Evolutionary conservation across 2,329 filamentous ascomycete species (phyloP).

Genomic region (Colletotrichum brevisporum): DNA sequence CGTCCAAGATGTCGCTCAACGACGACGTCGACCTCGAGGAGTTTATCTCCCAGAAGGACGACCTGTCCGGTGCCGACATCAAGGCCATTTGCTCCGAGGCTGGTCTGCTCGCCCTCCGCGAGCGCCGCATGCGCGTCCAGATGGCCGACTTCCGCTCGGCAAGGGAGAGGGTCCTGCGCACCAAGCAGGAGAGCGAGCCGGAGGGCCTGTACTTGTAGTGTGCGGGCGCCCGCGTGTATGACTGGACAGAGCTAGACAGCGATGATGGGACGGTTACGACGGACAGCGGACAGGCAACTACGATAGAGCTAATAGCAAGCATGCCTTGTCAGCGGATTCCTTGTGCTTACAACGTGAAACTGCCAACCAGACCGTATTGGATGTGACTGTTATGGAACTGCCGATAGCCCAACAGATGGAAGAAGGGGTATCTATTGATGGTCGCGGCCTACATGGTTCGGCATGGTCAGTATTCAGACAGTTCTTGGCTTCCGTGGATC

Average conservation of each 20-base stretch:
- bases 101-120: slow-evolving; percentile 91
- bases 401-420: too few species aligned
- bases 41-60: slow-evolving; percentile 98
- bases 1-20: slow-evolving; percentile 97
- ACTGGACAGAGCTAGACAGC: slow-evolving; percentile 17
- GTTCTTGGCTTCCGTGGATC: too few species aligned
- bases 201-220: slow-evolving; percentile 97
- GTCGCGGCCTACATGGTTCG: too few species aligned
- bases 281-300: slow-evolving; percentile 12
- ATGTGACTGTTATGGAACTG: too few species aligned
- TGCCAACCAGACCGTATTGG: neutral
- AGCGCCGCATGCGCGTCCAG: slow-evolving; percentile 97
- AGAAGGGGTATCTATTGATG: too few species aligned
- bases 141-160: slow-evolving; percentile 98
- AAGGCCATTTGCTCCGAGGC: slow-evolving; percentile 99
- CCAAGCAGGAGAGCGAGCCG: slow-evolving; percentile 98
- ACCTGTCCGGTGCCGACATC: slow-evolving; percentile 96
- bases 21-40: slow-evolving; percentile 98
- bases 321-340: slow-evolving; percentile 18
- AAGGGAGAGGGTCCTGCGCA: slow-evolving; percentile 94
- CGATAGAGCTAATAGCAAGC: slow-evolving; percentile 39
- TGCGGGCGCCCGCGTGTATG: slow-evolving; percentile 24
- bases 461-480: too few species aligned
- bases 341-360: neutral
- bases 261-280: neutral